These are phyloP conservation scores for Daldinia decipiens DNA, from an alignment of 495 filamentous ascomycete genomes.

Conservation along the genomic window DNA sequence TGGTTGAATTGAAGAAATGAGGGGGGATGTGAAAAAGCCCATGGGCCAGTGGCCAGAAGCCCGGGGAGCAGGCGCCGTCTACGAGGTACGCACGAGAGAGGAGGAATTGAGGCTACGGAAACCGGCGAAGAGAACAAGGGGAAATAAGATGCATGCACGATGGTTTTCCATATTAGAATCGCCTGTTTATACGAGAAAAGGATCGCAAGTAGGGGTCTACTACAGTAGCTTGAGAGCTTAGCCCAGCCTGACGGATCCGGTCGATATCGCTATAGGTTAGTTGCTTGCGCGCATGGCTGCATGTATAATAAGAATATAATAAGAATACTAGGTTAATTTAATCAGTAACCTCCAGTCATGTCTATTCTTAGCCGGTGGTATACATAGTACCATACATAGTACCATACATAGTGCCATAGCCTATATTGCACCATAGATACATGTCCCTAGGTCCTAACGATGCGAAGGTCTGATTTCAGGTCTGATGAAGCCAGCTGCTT, in stretches of 20 bases:
- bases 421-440: constrained; percentile 25
- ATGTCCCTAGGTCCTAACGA: constrained; percentile 21
- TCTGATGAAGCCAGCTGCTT: constrained; percentile 21
- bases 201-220: constrained; percentile 29
- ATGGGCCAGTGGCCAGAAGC: neutral
- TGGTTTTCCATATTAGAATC: constrained; percentile 23
- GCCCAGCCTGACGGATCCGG: constrained; percentile 32
- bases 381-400: no score
- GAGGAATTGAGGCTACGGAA: constrained; percentile 26
- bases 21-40: neutral
- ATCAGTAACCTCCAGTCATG: neutral
- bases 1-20: constrained; percentile 13
- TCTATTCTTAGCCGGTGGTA: constrained; percentile 23
- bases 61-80: neutral
- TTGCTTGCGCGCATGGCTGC: neutral
- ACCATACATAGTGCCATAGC: no score
- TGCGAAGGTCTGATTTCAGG: constrained; percentile 28
- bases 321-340: neutral
- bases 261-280: constrained; percentile 21
- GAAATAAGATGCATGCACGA: constrained; percentile 29
- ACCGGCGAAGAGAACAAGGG: constrained; percentile 30
- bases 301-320: constrained; percentile 5
- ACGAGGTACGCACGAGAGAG: neutral
- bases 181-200: constrained; percentile 36
- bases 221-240: constrained; percentile 12